phyloP scores from a whole-genome alignment of 345 rosid genomes.

The Balakata baccata region DNA sequence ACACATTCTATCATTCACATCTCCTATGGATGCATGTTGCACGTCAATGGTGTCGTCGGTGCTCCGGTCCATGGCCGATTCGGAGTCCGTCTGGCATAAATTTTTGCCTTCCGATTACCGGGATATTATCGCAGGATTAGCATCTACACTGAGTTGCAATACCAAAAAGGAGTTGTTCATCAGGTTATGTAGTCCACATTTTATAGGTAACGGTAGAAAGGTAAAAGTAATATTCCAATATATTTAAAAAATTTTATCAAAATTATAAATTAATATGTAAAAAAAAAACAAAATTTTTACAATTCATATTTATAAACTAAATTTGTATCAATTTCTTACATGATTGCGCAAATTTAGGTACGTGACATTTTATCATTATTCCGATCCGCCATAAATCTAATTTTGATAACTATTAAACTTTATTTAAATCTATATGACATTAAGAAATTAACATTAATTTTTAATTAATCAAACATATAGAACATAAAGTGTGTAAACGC shows the following conservation, averaged over 20 bases:
- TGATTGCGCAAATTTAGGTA: no score
- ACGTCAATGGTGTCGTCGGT: conserved; percentile 24
- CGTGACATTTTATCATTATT: no score
- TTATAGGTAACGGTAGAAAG: conserved; percentile 36
- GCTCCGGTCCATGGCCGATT: conserved; percentile 27
- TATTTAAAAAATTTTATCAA: neutral
- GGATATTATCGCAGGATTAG: conserved; percentile 14
- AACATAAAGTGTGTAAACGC: no score
- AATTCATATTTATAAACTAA: no score
- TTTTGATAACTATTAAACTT: no score
- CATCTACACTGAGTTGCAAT: conserved; percentile 8
- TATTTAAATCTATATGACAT: no score
- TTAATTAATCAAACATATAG: no score
- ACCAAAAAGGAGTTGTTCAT: conserved; percentile 37
- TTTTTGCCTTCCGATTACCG: conserved; percentile 30
- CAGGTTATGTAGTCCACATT: conserved; percentile 31
- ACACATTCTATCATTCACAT: conserved; percentile 27
- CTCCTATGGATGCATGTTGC: conserved; percentile 35
- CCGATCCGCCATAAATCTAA: no score
- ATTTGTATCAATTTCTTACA: no score
- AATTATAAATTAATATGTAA: no score
- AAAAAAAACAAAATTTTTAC: neutral
- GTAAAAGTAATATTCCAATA: conserved; percentile 15
- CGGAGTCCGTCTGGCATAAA: conserved; percentile 32
- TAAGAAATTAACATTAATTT: no score